Percentiles rank a stretch among this genome's conserved stretches.
Evolutionary conservation across 208 protist genomes (phyloP).

Genomic region (Angomonas ambiguus): DNA sequence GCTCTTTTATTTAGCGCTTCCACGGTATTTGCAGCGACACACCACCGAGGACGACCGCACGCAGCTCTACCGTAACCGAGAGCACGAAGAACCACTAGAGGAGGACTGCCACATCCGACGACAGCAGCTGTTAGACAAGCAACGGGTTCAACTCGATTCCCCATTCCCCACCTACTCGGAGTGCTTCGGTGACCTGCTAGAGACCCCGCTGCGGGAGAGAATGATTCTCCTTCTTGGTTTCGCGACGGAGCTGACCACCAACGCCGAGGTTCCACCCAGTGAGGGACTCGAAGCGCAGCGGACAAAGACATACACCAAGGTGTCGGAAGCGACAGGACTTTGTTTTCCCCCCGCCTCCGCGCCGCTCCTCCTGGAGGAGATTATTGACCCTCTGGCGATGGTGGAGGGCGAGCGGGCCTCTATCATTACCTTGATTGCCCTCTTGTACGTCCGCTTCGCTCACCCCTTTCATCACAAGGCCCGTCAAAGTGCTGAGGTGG

Average conservation of each 20-base stretch:
- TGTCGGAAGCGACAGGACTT: slow-evolving; percentile 23
- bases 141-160: slow-evolving; percentile 77
- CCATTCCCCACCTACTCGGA: slow-evolving; percentile 84
- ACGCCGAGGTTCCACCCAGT: slow-evolving; percentile 25
- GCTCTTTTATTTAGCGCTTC: slow-evolving; percentile 85
- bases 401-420: slow-evolving; percentile 55
- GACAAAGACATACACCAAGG: slow-evolving; percentile 16
- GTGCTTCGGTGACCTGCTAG: slow-evolving; percentile 81
- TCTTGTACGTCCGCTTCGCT: slow-evolving; percentile 85
- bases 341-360: slow-evolving; percentile 19
- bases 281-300: slow-evolving; percentile 21
- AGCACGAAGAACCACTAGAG: background rate
- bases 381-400: slow-evolving; percentile 73
- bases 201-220: slow-evolving; percentile 41
- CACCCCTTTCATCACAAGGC: slow-evolving; percentile 90
- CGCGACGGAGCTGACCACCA: slow-evolving; percentile 73
- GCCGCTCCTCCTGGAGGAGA: slow-evolving; percentile 61
- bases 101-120: slow-evolving; percentile 47
- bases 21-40: slow-evolving; percentile 64
- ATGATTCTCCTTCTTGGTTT: slow-evolving; percentile 82
- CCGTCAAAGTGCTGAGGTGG: slow-evolving; percentile 49
- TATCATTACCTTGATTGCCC: slow-evolving; percentile 64
- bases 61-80: background rate
- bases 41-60: slow-evolving; percentile 11
- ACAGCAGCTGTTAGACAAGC: slow-evolving; percentile 63